A percentile compares a stretch with the other conserved stretches of the same genome.
Evolutionary conservation across 2,329 filamentous ascomycete genomes (phyloP).

Genomic region (Neopestalotiopsis sp.): DNA sequence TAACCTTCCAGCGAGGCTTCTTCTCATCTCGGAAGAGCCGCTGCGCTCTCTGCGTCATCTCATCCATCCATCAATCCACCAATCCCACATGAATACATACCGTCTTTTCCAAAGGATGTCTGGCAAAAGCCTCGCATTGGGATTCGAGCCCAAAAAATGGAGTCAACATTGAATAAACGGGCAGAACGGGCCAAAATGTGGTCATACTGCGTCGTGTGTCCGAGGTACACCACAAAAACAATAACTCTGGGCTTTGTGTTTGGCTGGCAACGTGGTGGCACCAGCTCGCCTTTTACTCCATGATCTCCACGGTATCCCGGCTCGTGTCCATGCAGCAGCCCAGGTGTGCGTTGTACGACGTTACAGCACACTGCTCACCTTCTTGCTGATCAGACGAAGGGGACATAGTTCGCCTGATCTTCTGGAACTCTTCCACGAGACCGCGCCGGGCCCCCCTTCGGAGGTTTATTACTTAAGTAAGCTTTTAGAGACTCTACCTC

Average conservation of each 20-base stretch:
- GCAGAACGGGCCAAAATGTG: background rate
- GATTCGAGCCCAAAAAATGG: background rate
- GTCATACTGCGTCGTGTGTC: background rate
- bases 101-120: background rate
- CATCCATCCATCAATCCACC: background rate
- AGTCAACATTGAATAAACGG: background rate
- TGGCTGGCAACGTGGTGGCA: background rate
- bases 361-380: background rate
- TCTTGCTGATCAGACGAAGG: conserved; percentile 3
- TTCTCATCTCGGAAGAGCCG: background rate
- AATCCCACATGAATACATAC: background rate
- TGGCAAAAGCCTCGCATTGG: background rate
- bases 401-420: conserved; percentile 3
- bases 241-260: background rate
- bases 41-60: background rate
- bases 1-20: background rate
- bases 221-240: background rate
- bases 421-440: conserved; percentile 12
- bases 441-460: background rate
- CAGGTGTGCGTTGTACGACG: conserved; percentile 1
- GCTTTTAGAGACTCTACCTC: background rate
- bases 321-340: background rate
- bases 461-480: background rate
- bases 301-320: background rate
- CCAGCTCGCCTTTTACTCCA: background rate